Percentiles rank a stretch among this genome's conserved stretches.
phyloP scores from a whole-genome alignment of 169 alveolate genomes.

The Plasmodium gaboni region DNA sequence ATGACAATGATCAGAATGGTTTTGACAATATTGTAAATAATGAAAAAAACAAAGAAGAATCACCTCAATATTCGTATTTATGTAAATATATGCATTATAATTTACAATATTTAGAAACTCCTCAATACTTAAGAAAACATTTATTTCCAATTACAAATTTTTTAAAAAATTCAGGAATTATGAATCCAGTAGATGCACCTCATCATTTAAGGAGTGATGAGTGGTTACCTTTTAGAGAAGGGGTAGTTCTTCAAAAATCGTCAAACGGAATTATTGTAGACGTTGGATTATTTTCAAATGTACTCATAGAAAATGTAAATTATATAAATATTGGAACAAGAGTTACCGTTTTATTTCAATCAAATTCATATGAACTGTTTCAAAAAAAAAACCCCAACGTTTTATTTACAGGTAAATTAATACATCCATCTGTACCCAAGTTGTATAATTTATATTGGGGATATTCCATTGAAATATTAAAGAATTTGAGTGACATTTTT shows the following conservation, averaged over 20 bases:
- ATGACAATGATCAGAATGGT: neutral
- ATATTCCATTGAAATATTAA: conserved; percentile 52
- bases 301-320: conserved; percentile 76
- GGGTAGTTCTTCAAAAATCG: conserved; percentile 38
- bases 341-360: conserved; percentile 69
- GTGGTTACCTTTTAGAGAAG: conserved; percentile 92
- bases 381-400: conserved; percentile 34
- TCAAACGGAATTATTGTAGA: conserved; percentile 74
- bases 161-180: conserved; percentile 95
- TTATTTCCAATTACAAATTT: conserved; percentile 89
- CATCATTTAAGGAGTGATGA: conserved; percentile 97
- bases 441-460: conserved; percentile 67
- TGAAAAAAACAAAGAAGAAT: neutral
- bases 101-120: conserved; percentile 98
- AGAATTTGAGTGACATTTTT: conserved; percentile 53
- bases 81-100: conserved; percentile 64
- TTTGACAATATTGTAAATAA: neutral
- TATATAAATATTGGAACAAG: conserved; percentile 70
- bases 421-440: conserved; percentile 52
- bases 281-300: conserved; percentile 86
- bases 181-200: conserved; percentile 98
- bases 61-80: conserved; percentile 29
- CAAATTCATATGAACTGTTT: conserved; percentile 20
- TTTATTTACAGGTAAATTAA: conserved; percentile 61
- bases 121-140: conserved; percentile 95